Conservation (phyloP, 1,139 yeast genomes). For the Geotrichum citri-aurantii region DNA sequence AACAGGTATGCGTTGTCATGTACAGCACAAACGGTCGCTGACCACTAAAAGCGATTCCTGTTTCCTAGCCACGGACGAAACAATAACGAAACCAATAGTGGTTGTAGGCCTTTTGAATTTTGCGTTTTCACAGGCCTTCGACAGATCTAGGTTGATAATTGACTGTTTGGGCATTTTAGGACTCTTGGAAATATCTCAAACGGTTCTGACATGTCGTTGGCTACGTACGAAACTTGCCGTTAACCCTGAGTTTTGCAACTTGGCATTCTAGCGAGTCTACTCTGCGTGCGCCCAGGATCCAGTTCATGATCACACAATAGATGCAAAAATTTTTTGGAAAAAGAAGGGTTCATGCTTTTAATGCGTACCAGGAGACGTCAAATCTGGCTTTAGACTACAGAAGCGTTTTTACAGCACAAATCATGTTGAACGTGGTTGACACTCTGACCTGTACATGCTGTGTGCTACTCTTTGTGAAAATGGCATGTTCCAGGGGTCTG, state of each 20-base stretch:
- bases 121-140: background rate
- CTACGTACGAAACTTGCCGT: background rate
- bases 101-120: background rate
- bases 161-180: background rate
- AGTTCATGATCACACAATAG: no score
- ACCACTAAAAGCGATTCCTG: background rate
- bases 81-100: background rate
- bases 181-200: background rate
- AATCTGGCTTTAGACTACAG: background rate
- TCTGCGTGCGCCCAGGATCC: no score
- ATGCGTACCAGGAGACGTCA: background rate
- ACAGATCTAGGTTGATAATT: background rate
- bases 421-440: background rate
- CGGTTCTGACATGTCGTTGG: background rate
- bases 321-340: no score
- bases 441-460: background rate
- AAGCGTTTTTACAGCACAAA: background rate
- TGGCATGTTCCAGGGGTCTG: background rate
- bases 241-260: background rate
- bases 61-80: background rate
- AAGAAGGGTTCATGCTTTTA: background rate
- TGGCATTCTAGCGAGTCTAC: background rate
- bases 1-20: background rate
- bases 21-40: background rate
- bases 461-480: background rate